Evolutionary conservation across 495 filamentous ascomycete species (phyloP).

Genomic region (Penicillium taxi): DNA sequence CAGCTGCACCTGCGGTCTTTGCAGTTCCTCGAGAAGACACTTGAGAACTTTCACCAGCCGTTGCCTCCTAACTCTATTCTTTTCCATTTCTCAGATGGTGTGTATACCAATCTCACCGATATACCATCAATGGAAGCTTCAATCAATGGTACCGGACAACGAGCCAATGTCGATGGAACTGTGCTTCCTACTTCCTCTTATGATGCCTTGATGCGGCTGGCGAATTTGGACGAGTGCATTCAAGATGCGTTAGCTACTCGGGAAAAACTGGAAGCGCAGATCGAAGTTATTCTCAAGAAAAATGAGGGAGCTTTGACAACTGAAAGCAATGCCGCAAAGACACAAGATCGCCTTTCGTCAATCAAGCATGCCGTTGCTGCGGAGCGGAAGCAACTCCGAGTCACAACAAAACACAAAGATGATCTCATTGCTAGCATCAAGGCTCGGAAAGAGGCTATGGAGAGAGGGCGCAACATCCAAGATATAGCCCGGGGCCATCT

Average conservation of each 20-base stretch:
- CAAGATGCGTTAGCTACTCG: slow-evolving; percentile 81
- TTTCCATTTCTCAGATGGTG: slow-evolving; percentile 81
- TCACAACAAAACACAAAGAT: slow-evolving; percentile 47
- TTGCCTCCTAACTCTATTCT: slow-evolving; percentile 78
- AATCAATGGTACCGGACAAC: slow-evolving; percentile 11
- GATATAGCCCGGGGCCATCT: slow-evolving; percentile 39
- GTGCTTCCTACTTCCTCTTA: slow-evolving; percentile 68
- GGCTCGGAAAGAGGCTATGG: slow-evolving; percentile 59
- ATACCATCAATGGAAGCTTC: slow-evolving; percentile 39
- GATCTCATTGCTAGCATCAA: slow-evolving; percentile 60
- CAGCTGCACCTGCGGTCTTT: slow-evolving; percentile 61
- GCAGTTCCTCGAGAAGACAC: slow-evolving; percentile 68
- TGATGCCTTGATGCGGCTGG: slow-evolving; percentile 80
- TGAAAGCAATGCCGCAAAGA: slow-evolving; percentile 48
- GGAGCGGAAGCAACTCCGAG: slow-evolving; percentile 57
- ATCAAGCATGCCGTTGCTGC: slow-evolving; percentile 52
- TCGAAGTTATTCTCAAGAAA: slow-evolving; percentile 59
- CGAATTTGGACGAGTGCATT: slow-evolving; percentile 84
- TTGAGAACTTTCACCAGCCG: slow-evolving; percentile 67
- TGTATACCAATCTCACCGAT: slow-evolving; percentile 68
- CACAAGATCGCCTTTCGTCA: slow-evolving; percentile 53
- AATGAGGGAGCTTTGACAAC: slow-evolving; percentile 36
- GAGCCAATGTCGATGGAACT: slow-evolving; percentile 22
- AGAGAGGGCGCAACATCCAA: slow-evolving; percentile 51
- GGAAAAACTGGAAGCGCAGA: slow-evolving; percentile 65